Conservation (phyloP, 2,329 filamentous ascomycete species). For the Apiospora hydei region DNA sequence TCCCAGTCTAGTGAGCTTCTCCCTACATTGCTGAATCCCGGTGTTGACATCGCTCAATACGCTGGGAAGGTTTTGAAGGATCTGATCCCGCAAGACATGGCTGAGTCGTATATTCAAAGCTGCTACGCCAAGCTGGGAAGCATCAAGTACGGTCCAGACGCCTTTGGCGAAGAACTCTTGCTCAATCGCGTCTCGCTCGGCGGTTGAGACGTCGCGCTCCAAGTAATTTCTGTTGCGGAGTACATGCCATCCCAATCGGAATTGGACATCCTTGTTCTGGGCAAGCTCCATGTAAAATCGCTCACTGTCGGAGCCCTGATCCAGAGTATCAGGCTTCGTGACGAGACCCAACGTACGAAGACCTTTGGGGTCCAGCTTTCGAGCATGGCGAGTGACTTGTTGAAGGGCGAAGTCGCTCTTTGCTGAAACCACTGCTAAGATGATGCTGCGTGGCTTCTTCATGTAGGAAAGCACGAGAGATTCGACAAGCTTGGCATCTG, state of each 20-base stretch:
- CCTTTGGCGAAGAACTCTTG: constrained; percentile 30
- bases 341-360: constrained; percentile 55
- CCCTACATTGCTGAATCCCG: constrained; percentile 34
- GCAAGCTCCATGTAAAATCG: constrained; percentile 48
- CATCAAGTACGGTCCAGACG: constrained; percentile 25
- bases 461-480: constrained; percentile 62
- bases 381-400: constrained; percentile 56
- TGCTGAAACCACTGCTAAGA: constrained; percentile 63
- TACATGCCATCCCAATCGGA: constrained; percentile 60
- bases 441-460: constrained; percentile 59
- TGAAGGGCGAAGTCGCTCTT: constrained; percentile 65
- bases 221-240: constrained; percentile 46
- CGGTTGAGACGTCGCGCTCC: not conserved
- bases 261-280: constrained; percentile 51
- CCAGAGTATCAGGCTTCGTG: constrained; percentile 52
- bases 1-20: constrained; percentile 37
- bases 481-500: constrained; percentile 52
- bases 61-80: constrained; percentile 41
- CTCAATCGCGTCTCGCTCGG: constrained; percentile 28
- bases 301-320: constrained; percentile 47
- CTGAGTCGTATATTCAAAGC: constrained; percentile 37
- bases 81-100: constrained; percentile 38
- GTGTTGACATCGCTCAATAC: constrained; percentile 41
- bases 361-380: constrained; percentile 41
- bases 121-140: constrained; percentile 29